Base-by-base conservation (phyloP, 306 rosid genomes). In the Hippophae gyantsensis region DNA sequence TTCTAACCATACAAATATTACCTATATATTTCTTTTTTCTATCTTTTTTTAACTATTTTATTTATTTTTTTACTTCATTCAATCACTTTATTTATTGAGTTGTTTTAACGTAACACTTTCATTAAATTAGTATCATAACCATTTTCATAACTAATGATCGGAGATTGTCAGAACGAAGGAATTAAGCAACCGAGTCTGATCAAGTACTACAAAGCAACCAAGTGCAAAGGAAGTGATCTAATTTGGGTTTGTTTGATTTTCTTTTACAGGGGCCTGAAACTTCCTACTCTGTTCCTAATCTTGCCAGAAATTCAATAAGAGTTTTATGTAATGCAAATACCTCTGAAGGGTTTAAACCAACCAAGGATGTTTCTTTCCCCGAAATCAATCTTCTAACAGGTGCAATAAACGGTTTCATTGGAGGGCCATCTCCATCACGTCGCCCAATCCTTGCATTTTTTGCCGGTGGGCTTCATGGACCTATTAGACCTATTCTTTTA, bases 301-400 rank as follows among this genome's bases (percentile, higher is more conserved):
- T 88, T 5, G 56, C 60, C 69, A 80, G 75, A 51, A 85, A 92
- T 57, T 82, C 95, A 0, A 85, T 92, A 13, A 78, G 88, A 1
- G 96, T 71, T 6, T 65, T 88, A 3, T 88, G 99, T 67, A 92
- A 92, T 54, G 99, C 96, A 1, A 92, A 92, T 70, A 88, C 95
- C 38, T 88, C 95, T 0, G 95, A 92, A 62, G 85, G 84, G 47
- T 92, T 92, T 74, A 67, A 85, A 72, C 95, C 85, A 3, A 43
- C 78, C 5, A 88, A 80, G 77, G 99, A 88, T 50, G 96, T 79
- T 3, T 85, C 99, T 0, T 81, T 92, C 65, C 96, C 99, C 0
- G 96, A 92, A 63, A 78, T 92, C 46, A 87, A 85, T 70, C 95
- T 87, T 54, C 80, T 56, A 64, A 85, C 83, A 0, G 93, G 96